These are phyloP conservation scores for Magnusiomyces tetraspermus DNA, from an alignment of 1,139 yeast genomes.

Conservation along the genomic window DNA sequence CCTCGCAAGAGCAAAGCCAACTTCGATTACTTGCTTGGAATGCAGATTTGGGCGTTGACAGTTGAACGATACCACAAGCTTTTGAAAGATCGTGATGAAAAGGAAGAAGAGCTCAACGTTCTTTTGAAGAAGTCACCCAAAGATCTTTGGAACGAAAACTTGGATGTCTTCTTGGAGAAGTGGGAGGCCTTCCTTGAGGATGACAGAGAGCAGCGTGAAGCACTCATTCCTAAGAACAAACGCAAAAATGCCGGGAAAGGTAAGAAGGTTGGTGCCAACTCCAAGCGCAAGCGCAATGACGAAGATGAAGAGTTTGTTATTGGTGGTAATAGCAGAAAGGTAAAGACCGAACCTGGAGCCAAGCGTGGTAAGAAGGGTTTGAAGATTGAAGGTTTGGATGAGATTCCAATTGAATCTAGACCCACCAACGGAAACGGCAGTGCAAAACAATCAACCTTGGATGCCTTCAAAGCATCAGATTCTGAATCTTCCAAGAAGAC, in stretches of 20 bases:
- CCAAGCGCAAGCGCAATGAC: conserved; percentile 15
- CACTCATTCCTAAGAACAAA: conserved; percentile 18
- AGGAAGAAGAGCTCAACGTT: conserved; percentile 60
- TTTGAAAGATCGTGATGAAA: conserved; percentile 58
- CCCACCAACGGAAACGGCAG: conserved; percentile 3
- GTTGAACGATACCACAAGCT: conserved; percentile 77
- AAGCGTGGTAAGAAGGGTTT: conserved; percentile 1
- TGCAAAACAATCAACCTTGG: conserved; percentile 5
- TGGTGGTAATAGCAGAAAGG: conserved; percentile 11
- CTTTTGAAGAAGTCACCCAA: conserved; percentile 67
- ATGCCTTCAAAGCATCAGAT: neutral
- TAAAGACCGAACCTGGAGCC: conserved; percentile 9
- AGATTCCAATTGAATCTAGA: neutral
- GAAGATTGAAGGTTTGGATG: neutral
- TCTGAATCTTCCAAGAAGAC: neutral
- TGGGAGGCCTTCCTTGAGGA: conserved; percentile 57
- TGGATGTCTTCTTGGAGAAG: conserved; percentile 57
- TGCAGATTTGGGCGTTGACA: conserved; percentile 92
- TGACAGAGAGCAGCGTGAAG: conserved; percentile 39
- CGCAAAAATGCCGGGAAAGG: conserved; percentile 13
- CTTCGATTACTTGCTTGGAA: conserved; percentile 47
- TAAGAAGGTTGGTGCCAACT: conserved; percentile 8
- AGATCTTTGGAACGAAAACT: conserved; percentile 79
- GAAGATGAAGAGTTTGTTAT: conserved; percentile 20
- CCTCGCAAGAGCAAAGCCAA: conserved; percentile 34